phyloP scores from a whole-genome alignment of 352 stramenopile genomes.

The Phytophthora macrochlamydospora region DNA sequence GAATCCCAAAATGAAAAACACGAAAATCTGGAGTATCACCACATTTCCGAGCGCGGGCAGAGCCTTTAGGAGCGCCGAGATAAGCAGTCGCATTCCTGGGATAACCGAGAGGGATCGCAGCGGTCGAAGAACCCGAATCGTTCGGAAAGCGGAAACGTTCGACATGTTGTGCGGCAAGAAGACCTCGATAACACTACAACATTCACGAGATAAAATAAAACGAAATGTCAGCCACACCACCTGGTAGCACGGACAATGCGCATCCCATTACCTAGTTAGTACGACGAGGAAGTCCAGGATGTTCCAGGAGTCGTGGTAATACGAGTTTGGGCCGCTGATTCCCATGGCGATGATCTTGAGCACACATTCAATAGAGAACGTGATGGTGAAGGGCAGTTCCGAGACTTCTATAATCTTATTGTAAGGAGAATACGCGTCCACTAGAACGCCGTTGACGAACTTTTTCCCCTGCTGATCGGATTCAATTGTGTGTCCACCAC shows the following conservation, averaged over 20 bases:
- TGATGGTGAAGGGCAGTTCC: constrained; percentile 66
- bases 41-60: constrained; percentile 83
- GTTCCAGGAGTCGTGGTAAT: constrained; percentile 90
- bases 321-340: constrained; percentile 66
- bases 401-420: constrained; percentile 68
- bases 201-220: background rate
- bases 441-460: constrained; percentile 43
- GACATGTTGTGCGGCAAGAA: constrained; percentile 19
- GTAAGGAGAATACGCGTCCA: constrained; percentile 41
- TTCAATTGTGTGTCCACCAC: constrained; percentile 72
- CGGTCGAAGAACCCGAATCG: constrained; percentile 67
- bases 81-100: constrained; percentile 78
- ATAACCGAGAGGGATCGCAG: constrained; percentile 45
- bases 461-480: constrained; percentile 41
- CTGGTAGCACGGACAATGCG: no score
- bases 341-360: constrained; percentile 92
- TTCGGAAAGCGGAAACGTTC: constrained; percentile 62
- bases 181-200: constrained; percentile 50
- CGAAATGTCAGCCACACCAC: constrained; percentile 12
- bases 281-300: constrained; percentile 92
- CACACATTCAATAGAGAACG: constrained; percentile 89
- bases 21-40: constrained; percentile 78
- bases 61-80: constrained; percentile 74
- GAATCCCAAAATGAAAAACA: constrained; percentile 89
- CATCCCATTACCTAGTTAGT: constrained; percentile 59